Conservation (phyloP, 345 rosid genomes). For the Corymbia maculata region DNA sequence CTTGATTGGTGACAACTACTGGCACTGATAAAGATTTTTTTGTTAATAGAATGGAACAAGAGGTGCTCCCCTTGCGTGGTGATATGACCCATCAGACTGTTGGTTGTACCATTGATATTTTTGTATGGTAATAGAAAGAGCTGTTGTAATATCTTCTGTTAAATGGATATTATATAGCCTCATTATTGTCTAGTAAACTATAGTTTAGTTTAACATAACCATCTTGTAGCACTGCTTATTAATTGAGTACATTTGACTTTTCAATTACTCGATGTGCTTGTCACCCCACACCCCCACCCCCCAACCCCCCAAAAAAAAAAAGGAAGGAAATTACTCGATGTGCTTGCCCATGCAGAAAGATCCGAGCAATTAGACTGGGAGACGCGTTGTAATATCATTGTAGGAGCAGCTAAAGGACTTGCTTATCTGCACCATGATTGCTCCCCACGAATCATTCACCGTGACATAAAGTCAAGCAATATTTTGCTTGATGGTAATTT, state of each 20-base stretch:
- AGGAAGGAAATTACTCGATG: not conserved
- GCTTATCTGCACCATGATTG: constrained; percentile 98
- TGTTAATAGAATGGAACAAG: not conserved
- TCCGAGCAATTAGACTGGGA: constrained; percentile 94
- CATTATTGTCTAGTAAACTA: not conserved
- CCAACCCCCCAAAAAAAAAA: rapidly evolving
- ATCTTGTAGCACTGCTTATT: not conserved
- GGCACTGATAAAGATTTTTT: not conserved
- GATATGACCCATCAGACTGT: not conserved
- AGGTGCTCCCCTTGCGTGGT: not conserved
- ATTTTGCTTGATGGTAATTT: constrained; percentile 93
- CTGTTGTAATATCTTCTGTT: not conserved
- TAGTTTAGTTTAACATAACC: not conserved
- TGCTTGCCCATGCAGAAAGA: constrained; percentile 47
- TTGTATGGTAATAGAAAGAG: not conserved
- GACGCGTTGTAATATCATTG: constrained; percentile 75
- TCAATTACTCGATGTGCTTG: not conserved
- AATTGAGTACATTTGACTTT: not conserved
- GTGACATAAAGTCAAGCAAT: constrained; percentile 97
- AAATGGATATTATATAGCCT: not conserved
- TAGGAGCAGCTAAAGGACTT: constrained; percentile 98
- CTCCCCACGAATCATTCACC: constrained; percentile 97
- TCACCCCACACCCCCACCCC: not conserved
- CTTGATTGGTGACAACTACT: not conserved
- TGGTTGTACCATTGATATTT: not conserved